Evolutionary conservation across 2,329 filamentous ascomycete species (phyloP).

Genomic region (Gliomastix tumulicola): DNA sequence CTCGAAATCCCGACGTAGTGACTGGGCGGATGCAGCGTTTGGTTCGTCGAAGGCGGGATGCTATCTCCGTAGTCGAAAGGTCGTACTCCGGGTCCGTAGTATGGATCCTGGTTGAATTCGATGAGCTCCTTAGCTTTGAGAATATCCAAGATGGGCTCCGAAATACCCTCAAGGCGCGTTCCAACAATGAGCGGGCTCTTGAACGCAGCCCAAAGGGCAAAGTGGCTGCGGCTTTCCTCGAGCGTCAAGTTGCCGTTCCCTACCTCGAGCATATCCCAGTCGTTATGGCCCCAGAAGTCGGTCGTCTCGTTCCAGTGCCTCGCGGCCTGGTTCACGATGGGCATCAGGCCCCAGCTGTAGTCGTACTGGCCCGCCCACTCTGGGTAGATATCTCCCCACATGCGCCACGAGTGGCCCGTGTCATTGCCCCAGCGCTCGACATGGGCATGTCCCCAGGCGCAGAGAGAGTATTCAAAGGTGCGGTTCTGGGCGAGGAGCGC

Average conservation of each 20-base stretch:
- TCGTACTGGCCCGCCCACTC: conserved; percentile 9
- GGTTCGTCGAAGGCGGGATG: conserved; percentile 37
- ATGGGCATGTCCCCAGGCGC: conserved; percentile 44
- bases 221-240: conserved; percentile 38
- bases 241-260: conserved; percentile 38
- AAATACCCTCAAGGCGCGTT: conserved; percentile 26
- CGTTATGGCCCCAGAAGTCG: conserved; percentile 39
- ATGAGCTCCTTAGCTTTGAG: conserved; percentile 30
- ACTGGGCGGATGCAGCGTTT: conserved; percentile 36
- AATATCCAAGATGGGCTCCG: conserved; percentile 24
- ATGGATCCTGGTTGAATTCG: conserved; percentile 35
- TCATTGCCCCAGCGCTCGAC: conserved; percentile 42
- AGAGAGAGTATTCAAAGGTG: conserved; percentile 43
- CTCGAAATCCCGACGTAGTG: conserved; percentile 35
- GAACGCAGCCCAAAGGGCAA: conserved; percentile 40
- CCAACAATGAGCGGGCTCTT: conserved; percentile 42
- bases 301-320: conserved; percentile 29
- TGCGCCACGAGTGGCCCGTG: conserved; percentile 39
- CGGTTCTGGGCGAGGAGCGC: conserved; percentile 34
- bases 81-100: conserved; percentile 27
- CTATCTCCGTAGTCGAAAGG: conserved; percentile 37
- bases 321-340: conserved; percentile 37
- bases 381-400: conserved; percentile 30
- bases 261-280: conserved; percentile 41
- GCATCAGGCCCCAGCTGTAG: conserved; percentile 15